Evolutionary conservation across 495 filamentous ascomycete species (phyloP), one percentile per base, ranked within the genome.

Genomic region (Elaphomyces granulatus): DNA sequence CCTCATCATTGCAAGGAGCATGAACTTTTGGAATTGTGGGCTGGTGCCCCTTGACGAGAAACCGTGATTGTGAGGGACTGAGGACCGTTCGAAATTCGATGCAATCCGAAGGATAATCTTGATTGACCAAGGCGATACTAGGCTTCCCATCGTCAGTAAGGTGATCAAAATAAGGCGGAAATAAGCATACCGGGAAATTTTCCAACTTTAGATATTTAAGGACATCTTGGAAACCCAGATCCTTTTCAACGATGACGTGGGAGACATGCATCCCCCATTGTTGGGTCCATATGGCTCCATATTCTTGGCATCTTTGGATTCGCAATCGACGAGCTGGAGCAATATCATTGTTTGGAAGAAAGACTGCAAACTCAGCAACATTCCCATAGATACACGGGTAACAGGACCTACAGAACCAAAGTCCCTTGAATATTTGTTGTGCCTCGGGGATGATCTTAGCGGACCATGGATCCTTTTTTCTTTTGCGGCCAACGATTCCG

Each of bases 161-260:
- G 20, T 41, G 36, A 35, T 15, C 53, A 31, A 9, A 49, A 32
- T 17, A 15, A 19, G 18, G 3, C n/a, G 8, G 36, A 46, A 39
- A 31, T 39, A 38, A 47, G 48, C 61, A 51, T 42, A 75, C 68
- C 2, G 72, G 65, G 23, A 78, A 46, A 9, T 46, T 44, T 4
- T 64, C 52, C 4, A 68, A 37, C 18, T 73, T 71, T 6, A 92
- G 57, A 38, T 71, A 63, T 23, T 55, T 63, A 15, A 81, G 46
- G n/a, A 94, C 61, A 43, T 90, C 73, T 4, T 65, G 55, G 47
- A 75, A 87, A 2, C 56, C 64, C 35, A 90, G 52, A 1, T 56
- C 57, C 37, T 77, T 80, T 49, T 95, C 90, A 3, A 83, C 81
- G 43, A 96, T 71, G 40, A 93, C 64, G 61, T 94, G 86, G 0